phyloP scores from a whole-genome alignment of 257 asterid genomes.

The Ilex asprella region DNA sequence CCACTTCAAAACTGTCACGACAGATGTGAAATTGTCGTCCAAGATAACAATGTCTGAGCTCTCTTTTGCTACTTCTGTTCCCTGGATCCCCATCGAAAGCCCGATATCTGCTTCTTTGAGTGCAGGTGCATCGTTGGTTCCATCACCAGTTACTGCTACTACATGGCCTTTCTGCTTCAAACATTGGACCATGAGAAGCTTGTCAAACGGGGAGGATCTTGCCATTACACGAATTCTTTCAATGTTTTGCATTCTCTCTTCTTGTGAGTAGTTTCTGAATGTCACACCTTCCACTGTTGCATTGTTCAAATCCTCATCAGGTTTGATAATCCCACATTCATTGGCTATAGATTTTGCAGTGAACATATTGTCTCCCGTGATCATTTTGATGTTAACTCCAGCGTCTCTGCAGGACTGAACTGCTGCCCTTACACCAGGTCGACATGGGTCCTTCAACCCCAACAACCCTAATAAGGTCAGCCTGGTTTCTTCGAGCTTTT shows the following conservation, averaged over 20 bases:
- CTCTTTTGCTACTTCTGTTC: too few species aligned
- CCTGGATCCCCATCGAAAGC: too few species aligned
- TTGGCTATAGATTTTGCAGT: slow-evolving; percentile 21
- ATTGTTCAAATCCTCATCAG: slow-evolving; percentile 4
- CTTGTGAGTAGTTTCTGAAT: too few species aligned
- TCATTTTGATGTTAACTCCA: slow-evolving; percentile 16
- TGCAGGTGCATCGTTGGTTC: slow-evolving; percentile 23
- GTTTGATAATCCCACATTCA: slow-evolving; percentile 21
- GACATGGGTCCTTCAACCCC: slow-evolving; percentile 18
- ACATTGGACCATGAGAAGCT: too few species aligned
- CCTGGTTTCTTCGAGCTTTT: background rate
- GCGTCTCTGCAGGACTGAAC: slow-evolving; percentile 10
- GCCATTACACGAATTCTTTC: too few species aligned
- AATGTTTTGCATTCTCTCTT: too few species aligned
- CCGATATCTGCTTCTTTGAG: background rate
- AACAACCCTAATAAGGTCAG: slow-evolving; percentile 12
- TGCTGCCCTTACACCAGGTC: slow-evolving; percentile 12
- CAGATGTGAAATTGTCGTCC: too few species aligned
- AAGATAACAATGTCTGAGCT: too few species aligned
- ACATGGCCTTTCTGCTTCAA: slow-evolving; percentile 20
- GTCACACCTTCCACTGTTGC: background rate
- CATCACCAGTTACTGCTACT: slow-evolving; percentile 30
- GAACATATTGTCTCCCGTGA: slow-evolving; percentile 17
- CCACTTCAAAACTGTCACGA: too few species aligned
- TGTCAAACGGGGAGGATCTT: too few species aligned